A percentile compares a stretch with the other conserved stretches of the same genome.
These are phyloP conservation scores for Hysterangium stoloniferum DNA, from an alignment of 768 basidiomycete species.

Conservation along the genomic window DNA sequence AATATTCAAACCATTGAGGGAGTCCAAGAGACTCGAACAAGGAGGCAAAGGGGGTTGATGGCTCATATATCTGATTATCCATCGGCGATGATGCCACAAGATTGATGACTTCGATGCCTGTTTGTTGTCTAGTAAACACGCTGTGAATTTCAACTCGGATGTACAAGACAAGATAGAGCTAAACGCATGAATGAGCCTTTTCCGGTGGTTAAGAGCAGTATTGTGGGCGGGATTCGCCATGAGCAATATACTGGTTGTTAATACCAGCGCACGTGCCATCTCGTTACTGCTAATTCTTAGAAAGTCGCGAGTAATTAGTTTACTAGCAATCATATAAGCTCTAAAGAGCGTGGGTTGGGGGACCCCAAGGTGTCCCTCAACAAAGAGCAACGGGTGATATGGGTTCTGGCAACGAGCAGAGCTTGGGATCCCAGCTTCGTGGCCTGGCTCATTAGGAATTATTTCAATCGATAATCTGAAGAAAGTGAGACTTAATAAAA, in stretches of 20 bases:
- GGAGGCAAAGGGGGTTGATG: neutral
- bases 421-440: neutral
- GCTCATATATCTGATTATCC: conserved; percentile 42
- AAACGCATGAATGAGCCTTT: conserved; percentile 35
- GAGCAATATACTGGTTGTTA: conserved; percentile 42
- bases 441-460: neutral
- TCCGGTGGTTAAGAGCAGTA: conserved; percentile 57
- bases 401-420: no score
- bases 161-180: conserved; percentile 27
- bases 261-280: conserved; percentile 16
- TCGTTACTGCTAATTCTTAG: conserved; percentile 12
- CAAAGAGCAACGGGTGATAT: conserved; percentile 43
- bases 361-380: conserved; percentile 55
- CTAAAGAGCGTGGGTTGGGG: conserved; percentile 49
- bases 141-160: conserved; percentile 41
- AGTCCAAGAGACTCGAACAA: conserved; percentile 14
- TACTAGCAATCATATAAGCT: conserved; percentile 41
- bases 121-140: conserved; percentile 41
- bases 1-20: conserved; percentile 26
- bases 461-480: neutral
- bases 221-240: conserved; percentile 64
- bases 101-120: conserved; percentile 59
- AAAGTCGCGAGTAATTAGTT: neutral
- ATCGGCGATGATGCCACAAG: conserved; percentile 64
- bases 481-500: neutral